Base-by-base conservation (phyloP, 2,329 filamentous ascomycete species). In the Aspergillus carbonarius region DNA sequence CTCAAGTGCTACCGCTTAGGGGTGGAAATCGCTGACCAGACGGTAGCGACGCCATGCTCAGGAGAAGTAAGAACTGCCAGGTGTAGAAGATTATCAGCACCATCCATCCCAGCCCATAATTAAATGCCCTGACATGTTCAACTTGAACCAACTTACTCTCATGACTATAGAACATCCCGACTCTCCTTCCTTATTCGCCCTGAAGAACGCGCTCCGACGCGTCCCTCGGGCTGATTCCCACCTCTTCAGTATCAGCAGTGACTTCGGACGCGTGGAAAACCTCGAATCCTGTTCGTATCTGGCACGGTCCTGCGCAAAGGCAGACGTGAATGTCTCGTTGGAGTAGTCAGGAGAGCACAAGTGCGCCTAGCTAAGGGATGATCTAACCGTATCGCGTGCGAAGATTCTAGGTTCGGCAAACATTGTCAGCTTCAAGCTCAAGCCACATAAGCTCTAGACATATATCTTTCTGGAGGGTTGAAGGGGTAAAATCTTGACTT, bases 11-110 rank as follows among this genome's bases (percentile, higher is more conserved):
- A 8, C 30, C 7, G 30, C 8, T 7, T 32, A 34, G 6, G 7
- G 13, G 35, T 15, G 20, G 8, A 27, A 10, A 32, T 5, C 42
- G 32, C 84, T 69, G 81, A 96, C 93, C 95, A 99, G 60, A 99
- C 88, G 2, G 93, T 99, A 13, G 93, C 90, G 58, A 99, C 90
- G 57, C 95, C 95, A 84, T 97, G 90, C 73, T 95, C 89, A 70
- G 87, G 87, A 62, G 85, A 93, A 3, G 88, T 95, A 56, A 99
- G 85, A 60, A 99, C 85, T 87, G 59, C 13, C 35, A 25, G 0
- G 52, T 10, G 30, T 32, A 55, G 39, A 32, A 47, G 20, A 57
- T 12, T 3, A 62, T 75, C 32, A 75, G 70, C 54, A 42, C 53
- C 10, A 18, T 46, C 39, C 5, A 10, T 10, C 20, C 15, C n/a